phyloP scores from a whole-genome alignment of 2,329 filamentous ascomycete species.

The Orbilia blumenaviensis region DNA sequence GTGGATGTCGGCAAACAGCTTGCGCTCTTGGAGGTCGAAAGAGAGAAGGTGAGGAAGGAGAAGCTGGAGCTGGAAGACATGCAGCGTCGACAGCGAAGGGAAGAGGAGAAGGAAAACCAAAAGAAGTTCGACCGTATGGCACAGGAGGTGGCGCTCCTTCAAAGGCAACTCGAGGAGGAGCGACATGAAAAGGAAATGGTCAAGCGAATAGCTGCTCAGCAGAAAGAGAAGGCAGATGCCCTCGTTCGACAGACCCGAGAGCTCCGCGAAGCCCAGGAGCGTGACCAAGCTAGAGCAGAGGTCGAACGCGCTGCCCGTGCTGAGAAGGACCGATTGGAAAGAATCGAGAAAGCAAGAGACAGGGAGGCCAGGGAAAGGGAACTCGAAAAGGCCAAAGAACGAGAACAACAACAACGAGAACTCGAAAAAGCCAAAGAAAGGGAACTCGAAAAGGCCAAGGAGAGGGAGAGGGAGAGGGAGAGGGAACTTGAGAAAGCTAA shows the following conservation, averaged over 20 bases:
- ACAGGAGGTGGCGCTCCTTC: conserved; percentile 37
- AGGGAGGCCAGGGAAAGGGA: conserved; percentile 39
- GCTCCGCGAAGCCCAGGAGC: conserved; percentile 48
- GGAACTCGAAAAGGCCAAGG: conserved; percentile 41
- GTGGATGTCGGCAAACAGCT: conserved; percentile 51
- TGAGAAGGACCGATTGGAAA: conserved; percentile 48
- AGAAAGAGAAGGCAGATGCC: conserved; percentile 44
- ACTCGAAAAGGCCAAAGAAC: conserved; percentile 36
- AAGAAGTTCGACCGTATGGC: conserved; percentile 52
- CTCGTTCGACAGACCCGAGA: conserved; percentile 40
- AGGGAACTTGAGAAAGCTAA: conserved; percentile 43
- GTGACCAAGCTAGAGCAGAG: conserved; percentile 49
- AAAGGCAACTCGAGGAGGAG: conserved; percentile 40
- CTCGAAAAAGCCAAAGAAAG: conserved; percentile 40
- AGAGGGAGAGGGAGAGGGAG: conserved; percentile 26
- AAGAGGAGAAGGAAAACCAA: conserved; percentile 47
- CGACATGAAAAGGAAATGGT: conserved; percentile 45
- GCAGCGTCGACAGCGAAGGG: conserved; percentile 31
- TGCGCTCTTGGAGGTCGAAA: conserved; percentile 48
- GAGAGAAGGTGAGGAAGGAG: conserved; percentile 48
- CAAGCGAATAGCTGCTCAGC: conserved; percentile 42
- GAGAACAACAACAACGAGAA: conserved; percentile 27
- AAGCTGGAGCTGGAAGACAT: conserved; percentile 45
- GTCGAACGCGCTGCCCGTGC: conserved; percentile 46
- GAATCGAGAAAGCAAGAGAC: conserved; percentile 29